These are phyloP conservation scores for Ophiognomonia clavigignenti-juglandacearum DNA, from an alignment of 2,329 filamentous ascomycete genomes.

Conservation along the genomic window DNA sequence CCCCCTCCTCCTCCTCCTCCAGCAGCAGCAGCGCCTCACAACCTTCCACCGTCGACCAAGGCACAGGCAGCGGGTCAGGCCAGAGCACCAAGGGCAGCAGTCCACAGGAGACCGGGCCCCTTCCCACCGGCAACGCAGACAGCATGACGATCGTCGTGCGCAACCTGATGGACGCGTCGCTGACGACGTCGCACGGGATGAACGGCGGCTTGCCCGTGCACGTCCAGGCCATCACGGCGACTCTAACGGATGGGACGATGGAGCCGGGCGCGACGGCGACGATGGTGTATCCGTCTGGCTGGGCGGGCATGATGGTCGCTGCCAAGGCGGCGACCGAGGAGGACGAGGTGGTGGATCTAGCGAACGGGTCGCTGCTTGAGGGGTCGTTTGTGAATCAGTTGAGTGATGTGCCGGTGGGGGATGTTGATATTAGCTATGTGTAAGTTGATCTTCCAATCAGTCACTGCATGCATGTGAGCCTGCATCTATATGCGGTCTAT, in stretches of 20 bases:
- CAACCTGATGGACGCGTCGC: conserved; percentile 1
- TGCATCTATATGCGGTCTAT: too few species aligned
- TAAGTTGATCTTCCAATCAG: too few species aligned
- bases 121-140: neutral
- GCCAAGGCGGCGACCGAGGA: neutral
- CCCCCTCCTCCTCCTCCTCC: too few species aligned
- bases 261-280: neutral
- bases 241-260: neutral
- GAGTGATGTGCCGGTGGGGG: neutral
- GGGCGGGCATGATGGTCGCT: conserved; percentile 6
- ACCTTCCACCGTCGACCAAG: neutral
- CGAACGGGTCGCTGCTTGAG: conserved; percentile 5
- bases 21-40: neutral
- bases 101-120: too few species aligned
- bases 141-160: conserved; percentile 4
- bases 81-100: too few species aligned
- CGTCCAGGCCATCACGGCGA: neutral
- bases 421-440: conserved; percentile 8
- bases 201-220: neutral
- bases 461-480: too few species aligned
- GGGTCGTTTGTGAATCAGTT: conserved; percentile 3
- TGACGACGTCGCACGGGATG: conserved; percentile 8
- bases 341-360: neutral
- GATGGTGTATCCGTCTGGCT: conserved; percentile 2
- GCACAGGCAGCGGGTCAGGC: neutral